A percentile compares a stretch with the other conserved stretches of the same genome.
Evolutionary conservation across 805 yeast genomes (phyloP).

Genomic region (Candida awuae): DNA sequence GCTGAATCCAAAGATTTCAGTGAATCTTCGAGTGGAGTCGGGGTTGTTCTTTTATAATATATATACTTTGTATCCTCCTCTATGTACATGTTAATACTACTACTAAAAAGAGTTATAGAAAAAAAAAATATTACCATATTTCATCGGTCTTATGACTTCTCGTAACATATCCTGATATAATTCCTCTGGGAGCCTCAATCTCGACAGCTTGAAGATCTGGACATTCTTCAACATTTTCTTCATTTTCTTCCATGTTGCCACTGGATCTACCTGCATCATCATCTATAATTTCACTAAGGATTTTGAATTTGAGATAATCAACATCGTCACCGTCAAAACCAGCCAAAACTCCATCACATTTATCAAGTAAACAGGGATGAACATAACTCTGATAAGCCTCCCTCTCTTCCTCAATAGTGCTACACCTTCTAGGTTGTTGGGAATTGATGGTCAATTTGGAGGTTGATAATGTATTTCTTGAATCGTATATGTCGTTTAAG

Average conservation of each 20-base stretch:
- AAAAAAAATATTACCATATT: constrained; percentile 6
- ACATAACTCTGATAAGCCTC: constrained; percentile 44
- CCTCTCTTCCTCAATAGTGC: constrained; percentile 51
- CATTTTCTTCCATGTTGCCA: neutral
- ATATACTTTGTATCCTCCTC: no score
- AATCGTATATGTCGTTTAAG: no score
- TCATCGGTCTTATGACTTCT: constrained; percentile 1
- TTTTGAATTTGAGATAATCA: constrained; percentile 31
- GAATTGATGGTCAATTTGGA: no score
- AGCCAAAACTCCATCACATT: constrained; percentile 48
- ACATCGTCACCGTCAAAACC: constrained; percentile 48
- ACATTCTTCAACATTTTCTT: neutral
- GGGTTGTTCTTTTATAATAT: constrained; percentile 70
- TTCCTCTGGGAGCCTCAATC: constrained; percentile 1
- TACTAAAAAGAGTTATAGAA: no score
- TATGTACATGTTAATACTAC: no score
- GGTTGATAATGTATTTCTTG: no score
- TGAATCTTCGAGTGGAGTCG: constrained; percentile 64
- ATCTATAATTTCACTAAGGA: neutral
- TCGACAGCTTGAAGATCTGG: constrained; percentile 1
- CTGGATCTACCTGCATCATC: neutral
- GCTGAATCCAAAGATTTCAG: constrained; percentile 30
- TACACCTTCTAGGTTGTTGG: constrained; percentile 26
- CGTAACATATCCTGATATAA: constrained; percentile 2
- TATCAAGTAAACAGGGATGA: constrained; percentile 40